Evolutionary conservation across 345 rosid genomes (phyloP).

Genomic region (Alliaria petiolata): DNA sequence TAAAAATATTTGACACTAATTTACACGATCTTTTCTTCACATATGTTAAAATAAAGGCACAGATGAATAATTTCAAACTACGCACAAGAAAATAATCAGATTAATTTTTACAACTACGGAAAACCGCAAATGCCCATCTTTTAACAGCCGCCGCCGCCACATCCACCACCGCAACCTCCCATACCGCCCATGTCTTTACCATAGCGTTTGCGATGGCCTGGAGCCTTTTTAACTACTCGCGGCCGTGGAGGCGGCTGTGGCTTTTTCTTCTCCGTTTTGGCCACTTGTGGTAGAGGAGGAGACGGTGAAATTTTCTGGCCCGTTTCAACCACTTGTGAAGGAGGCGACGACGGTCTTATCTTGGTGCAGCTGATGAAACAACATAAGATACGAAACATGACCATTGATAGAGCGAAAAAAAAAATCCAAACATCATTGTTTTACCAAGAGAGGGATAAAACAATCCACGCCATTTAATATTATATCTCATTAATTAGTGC

Average conservation of each 20-base stretch:
- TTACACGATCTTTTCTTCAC: not conserved
- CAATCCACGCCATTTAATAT: not conserved
- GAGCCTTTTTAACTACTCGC: not conserved
- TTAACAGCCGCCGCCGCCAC: slow-evolving; percentile 20
- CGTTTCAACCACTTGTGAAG: not conserved
- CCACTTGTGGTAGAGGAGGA: not conserved
- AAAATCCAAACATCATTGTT: too few species aligned
- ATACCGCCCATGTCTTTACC: not conserved
- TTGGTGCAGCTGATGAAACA: slow-evolving; percentile 24
- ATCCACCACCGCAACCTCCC: slow-evolving; percentile 21
- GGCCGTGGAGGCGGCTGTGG: not conserved
- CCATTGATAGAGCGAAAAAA: not conserved
- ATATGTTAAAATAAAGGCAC: not conserved
- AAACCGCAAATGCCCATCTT: not conserved
- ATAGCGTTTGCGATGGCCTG: not conserved
- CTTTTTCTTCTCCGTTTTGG: not conserved
- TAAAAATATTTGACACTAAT: too few species aligned
- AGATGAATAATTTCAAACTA: not conserved
- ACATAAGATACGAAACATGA: slow-evolving; percentile 8
- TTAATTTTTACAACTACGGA: not conserved
- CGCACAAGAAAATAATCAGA: not conserved
- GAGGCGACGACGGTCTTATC: slow-evolving; percentile 7
- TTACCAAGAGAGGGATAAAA: too few species aligned
- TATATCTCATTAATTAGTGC: not conserved
- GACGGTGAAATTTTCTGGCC: not conserved